A percentile compares a stretch with the other conserved stretches of the same genome.
phyloP scores from a whole-genome alignment of 306 rosid species.

The Lathyrus oleraceus region DNA sequence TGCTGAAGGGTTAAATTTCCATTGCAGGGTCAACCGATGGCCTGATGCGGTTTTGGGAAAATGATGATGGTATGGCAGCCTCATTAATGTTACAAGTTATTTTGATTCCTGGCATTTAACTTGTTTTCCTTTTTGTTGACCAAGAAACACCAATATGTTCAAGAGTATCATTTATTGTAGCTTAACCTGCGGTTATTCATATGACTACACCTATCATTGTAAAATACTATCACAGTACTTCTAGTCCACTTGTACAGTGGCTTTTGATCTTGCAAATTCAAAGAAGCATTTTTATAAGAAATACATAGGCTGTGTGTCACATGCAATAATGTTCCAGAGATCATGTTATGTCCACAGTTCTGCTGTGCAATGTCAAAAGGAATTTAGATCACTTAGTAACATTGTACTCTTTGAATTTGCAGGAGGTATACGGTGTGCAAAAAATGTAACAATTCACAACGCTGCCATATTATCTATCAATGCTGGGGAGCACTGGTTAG shows the following conservation, averaged over 20 bases:
- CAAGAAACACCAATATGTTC: constrained; percentile 18
- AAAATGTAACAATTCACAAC: constrained; percentile 85
- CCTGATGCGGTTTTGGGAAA: constrained; percentile 95
- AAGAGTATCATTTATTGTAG: constrained; percentile 2
- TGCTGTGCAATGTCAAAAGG: constrained; percentile 28
- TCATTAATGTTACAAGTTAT: constrained; percentile 18
- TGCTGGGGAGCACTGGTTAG: constrained; percentile 98
- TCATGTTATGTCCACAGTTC: background rate
- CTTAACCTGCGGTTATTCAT: constrained; percentile 26
- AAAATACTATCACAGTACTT: constrained; percentile 16
- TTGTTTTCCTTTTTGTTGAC: constrained; percentile 9
- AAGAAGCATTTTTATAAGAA: background rate
- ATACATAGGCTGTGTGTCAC: constrained; percentile 8
- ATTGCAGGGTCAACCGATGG: constrained; percentile 94
- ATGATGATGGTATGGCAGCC: constrained; percentile 76
- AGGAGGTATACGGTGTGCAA: constrained; percentile 86
- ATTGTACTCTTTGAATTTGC: constrained; percentile 36
- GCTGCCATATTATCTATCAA: constrained; percentile 83
- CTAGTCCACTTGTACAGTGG: constrained; percentile 3
- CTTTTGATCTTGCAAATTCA: constrained; percentile 26
- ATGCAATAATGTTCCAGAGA: constrained; percentile 25
- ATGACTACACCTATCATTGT: constrained; percentile 10
- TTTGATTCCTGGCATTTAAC: constrained; percentile 31
- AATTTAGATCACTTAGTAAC: constrained; percentile 17
- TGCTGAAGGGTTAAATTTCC: constrained; percentile 39